Evolutionary conservation across 129 eudicot species (phyloP).

Genomic region (Ambrosia trifida): DNA sequence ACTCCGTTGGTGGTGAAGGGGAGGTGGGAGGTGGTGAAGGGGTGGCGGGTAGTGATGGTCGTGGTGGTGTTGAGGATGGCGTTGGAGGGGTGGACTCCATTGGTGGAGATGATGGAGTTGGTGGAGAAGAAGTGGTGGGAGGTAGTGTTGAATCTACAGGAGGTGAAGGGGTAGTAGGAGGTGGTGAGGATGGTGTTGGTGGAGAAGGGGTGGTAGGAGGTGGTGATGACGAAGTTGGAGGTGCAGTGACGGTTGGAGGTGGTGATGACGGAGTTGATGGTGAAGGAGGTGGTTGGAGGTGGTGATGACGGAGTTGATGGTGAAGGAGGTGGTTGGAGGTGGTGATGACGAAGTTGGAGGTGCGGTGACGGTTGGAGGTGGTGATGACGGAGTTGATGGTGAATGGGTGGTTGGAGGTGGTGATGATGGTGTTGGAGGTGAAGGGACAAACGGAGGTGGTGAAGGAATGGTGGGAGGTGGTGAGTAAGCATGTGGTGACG

Average conservation of each 20-base stretch:
- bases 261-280: not conserved
- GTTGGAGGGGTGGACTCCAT: not conserved
- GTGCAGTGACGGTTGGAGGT: not conserved
- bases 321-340: not conserved
- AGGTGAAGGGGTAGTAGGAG: not conserved
- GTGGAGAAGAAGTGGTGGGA: not conserved
- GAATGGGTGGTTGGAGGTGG: not conserved
- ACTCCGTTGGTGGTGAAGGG: not conserved
- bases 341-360: not conserved
- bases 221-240: constrained; percentile 8
- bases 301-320: not conserved
- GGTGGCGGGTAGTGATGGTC: no score
- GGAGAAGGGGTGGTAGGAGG: constrained; percentile 12
- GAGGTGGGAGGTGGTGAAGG: constrained; percentile 1
- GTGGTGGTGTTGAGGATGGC: not conserved
- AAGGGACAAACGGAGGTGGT: not conserved
- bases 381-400: not conserved
- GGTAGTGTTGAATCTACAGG: not conserved
- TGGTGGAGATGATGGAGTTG: not conserved
- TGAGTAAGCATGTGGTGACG: not conserved
- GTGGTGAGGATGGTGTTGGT: not conserved
- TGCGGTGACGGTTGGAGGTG: not conserved
- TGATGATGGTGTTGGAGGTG: not conserved
- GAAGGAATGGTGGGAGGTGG: constrained; percentile 4
- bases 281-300: not conserved